Conservation (phyloP, 2,329 filamentous ascomycete species). For the Colletotrichum brevisporum region DNA sequence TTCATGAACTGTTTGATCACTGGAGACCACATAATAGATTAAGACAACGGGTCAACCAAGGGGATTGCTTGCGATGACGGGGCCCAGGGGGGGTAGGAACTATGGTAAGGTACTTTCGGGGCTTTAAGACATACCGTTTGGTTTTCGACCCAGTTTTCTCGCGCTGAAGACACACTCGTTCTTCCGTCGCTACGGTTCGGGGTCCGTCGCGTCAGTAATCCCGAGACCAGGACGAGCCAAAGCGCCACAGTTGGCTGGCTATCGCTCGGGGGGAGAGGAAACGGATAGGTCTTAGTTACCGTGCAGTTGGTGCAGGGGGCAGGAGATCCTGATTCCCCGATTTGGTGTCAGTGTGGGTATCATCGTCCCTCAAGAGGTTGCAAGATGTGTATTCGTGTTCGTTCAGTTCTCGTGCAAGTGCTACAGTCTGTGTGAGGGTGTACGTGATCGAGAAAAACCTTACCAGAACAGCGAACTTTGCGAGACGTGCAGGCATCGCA, state of each 20-base stretch:
- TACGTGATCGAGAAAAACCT: background rate
- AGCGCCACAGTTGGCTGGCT: background rate
- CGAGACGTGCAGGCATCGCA: constrained; percentile 56
- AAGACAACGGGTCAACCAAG: too few relatives aligned
- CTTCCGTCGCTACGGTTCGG: constrained; percentile 34
- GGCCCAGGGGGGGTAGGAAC: too few relatives aligned
- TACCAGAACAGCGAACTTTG: constrained; percentile 57
- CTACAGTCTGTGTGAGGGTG: too few relatives aligned
- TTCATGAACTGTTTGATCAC: constrained; percentile 38
- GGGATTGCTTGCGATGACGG: too few relatives aligned
- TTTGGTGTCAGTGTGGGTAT: too few relatives aligned
- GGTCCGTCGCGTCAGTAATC: background rate
- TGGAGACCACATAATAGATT: background rate
- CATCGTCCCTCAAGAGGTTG: too few relatives aligned
- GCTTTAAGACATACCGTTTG: constrained; percentile 41
- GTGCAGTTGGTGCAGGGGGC: constrained; percentile 48
- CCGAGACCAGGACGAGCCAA: background rate
- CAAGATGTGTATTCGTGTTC: too few relatives aligned
- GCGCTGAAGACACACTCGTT: constrained; percentile 45
- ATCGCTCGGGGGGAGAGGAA: too few relatives aligned
- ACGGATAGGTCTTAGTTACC: constrained; percentile 33
- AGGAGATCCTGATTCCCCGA: constrained; percentile 7
- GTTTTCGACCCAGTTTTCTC: constrained; percentile 43
- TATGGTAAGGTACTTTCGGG: too few relatives aligned
- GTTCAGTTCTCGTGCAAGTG: too few relatives aligned